phyloP scores from a whole-genome alignment of 345 rosid species.

The Eucalyptus microcorys region DNA sequence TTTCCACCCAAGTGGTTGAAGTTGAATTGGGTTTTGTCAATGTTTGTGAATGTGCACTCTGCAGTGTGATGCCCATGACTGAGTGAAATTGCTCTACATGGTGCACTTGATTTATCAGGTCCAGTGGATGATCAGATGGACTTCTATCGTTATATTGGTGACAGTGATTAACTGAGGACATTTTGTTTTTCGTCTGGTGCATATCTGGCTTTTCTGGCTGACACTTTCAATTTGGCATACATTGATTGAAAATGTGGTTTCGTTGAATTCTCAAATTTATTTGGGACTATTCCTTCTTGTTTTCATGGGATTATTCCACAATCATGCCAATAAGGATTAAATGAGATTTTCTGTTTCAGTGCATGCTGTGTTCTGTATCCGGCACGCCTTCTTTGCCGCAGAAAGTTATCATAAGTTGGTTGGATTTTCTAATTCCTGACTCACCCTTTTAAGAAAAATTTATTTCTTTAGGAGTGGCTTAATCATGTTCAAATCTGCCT shows the following conservation, averaged over 20 bases:
- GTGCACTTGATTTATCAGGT: not conserved
- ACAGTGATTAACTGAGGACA: not conserved
- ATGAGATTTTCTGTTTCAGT: not conserved
- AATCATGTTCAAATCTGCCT: conserved; percentile 38
- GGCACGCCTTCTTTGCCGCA: not conserved
- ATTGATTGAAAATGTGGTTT: not conserved
- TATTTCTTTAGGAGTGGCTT: conserved; percentile 41
- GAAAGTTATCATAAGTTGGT: not conserved
- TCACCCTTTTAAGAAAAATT: not conserved
- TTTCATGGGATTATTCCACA: not conserved
- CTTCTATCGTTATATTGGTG: not conserved
- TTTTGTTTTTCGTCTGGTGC: not conserved
- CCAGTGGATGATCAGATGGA: not conserved
- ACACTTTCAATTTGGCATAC: not conserved
- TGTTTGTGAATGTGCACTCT: not conserved
- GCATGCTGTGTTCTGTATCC: not conserved
- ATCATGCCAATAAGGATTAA: not conserved
- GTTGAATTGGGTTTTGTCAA: not conserved
- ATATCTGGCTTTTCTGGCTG: not conserved
- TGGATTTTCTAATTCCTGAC: not conserved
- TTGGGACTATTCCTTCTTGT: not conserved
- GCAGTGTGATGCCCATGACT: not conserved
- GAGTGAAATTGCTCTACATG: not conserved
- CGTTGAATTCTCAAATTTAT: not conserved
- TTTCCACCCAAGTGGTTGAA: not conserved